These are phyloP conservation scores for Phaeosphaeriaceae sp. DNA, from an alignment of 2,329 filamentous ascomycete species.

Conservation along the genomic window DNA sequence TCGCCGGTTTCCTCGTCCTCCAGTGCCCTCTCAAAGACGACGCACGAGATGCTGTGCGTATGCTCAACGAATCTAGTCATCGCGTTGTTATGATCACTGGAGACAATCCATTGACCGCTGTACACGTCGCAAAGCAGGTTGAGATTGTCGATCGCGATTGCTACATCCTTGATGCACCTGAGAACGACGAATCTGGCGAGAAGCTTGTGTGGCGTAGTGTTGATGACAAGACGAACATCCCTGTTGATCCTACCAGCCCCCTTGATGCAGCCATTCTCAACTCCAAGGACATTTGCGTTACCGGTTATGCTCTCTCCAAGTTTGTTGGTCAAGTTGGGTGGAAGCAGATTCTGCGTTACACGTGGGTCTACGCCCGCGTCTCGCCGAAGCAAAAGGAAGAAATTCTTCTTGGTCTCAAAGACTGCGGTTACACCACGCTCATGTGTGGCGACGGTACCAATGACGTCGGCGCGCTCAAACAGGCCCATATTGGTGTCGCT, in stretches of 20 bases:
- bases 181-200: constrained; percentile 81
- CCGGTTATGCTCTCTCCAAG: constrained; percentile 89
- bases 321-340: constrained; percentile 83
- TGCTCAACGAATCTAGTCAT: constrained; percentile 99
- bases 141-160: constrained; percentile 97
- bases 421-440: constrained; percentile 95
- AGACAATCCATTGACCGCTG: constrained; percentile 94
- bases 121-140: constrained; percentile 92
- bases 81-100: constrained; percentile 99
- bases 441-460: constrained; percentile 99
- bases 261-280: constrained; percentile 82
- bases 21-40: constrained; percentile 97
- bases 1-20: constrained; percentile 94
- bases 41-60: constrained; percentile 89
- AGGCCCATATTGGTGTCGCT: constrained; percentile 95
- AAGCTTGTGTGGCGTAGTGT: constrained; percentile 93
- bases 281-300: constrained; percentile 92
- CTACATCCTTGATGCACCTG: constrained; percentile 91
- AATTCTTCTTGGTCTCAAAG: constrained; percentile 94
- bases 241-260: constrained; percentile 81
- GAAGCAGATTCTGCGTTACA: constrained; percentile 79
- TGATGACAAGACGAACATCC: constrained; percentile 85
- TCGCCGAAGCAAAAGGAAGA: constrained; percentile 99
- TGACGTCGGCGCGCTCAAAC: constrained; percentile 96
- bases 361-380: constrained; percentile 98